phyloP scores from a whole-genome alignment of 176 grass and related monocot genomes.

The Aegilops speltoides region DNA sequence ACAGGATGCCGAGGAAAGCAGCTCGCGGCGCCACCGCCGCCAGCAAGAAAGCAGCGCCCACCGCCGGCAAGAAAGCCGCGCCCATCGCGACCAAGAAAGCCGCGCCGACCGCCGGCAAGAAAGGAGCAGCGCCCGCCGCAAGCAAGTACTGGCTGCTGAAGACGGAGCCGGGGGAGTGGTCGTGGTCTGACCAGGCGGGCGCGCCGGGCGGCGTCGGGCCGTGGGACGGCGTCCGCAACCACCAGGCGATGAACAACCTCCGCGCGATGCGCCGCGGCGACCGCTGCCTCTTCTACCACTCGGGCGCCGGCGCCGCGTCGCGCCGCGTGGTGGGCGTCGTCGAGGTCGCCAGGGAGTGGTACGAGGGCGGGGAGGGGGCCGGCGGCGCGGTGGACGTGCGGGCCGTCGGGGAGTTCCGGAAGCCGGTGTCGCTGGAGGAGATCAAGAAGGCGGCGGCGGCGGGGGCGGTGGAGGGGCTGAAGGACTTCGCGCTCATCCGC shows the following conservation, averaged over 20 bases:
- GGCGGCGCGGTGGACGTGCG: slow-evolving; percentile 78
- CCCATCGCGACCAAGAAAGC: neutral
- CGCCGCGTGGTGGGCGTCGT: slow-evolving; percentile 72
- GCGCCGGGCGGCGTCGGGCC: slow-evolving; percentile 52
- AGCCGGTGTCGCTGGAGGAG: slow-evolving; percentile 49
- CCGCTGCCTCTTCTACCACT: slow-evolving; percentile 85
- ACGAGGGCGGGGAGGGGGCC: slow-evolving; percentile 27
- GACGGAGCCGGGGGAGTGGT: slow-evolving; percentile 88
- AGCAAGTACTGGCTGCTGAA: slow-evolving; percentile 69
- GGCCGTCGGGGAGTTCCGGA: slow-evolving; percentile 50
- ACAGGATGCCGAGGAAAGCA: slow-evolving; percentile 42
- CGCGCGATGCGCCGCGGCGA: slow-evolving; percentile 68
- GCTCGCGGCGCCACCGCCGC: neutral
- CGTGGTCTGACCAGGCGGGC: slow-evolving; percentile 74
- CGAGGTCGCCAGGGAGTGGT: slow-evolving; percentile 64
- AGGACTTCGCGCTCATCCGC: slow-evolving; percentile 65
- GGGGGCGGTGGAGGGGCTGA: slow-evolving; percentile 58
- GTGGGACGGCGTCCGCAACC: slow-evolving; percentile 91
- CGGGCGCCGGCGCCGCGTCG: slow-evolving; percentile 48
- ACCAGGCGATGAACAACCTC: slow-evolving; percentile 69
- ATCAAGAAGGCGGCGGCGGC: slow-evolving; percentile 61
- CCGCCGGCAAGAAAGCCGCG: neutral
- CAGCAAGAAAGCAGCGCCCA: neutral
- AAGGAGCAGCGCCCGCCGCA: neutral
- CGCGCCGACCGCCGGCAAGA: too few relatives aligned